Evolutionary conservation across 768 basidiomycete genomes (phyloP), one percentile per base, ranked within the genome.

Genomic region (Kondoa subrosea): DNA sequence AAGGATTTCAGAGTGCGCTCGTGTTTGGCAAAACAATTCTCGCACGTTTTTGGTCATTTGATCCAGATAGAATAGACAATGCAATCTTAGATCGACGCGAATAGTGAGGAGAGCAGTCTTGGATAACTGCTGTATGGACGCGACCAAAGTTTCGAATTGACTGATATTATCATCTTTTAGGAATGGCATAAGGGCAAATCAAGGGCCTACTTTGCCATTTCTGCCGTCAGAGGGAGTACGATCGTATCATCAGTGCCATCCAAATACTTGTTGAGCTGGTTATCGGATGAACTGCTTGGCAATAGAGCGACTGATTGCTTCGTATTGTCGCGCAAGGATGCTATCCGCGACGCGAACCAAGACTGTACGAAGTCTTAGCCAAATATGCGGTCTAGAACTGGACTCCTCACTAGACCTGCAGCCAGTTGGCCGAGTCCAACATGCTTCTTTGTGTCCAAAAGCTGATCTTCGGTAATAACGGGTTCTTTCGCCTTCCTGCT

Each of bases 121-220:
- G 8, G 88, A 86, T 4, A 97, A 81, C 72, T 93, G 91, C 50
- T 87, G 85, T 73, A 91, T 96, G 1, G 91, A 93, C 78, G 87
- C 85, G 56, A 92, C 80, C 58, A 97, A 80, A 0, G 91, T 88
- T 75, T 92, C 87, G 78, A 91, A 95, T 32, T 91, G 90, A 69
- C 93, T 93, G 71, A 1, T 25, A 2, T 70, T 57, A 64, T 32
- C 57, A 29, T 66, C 58, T 30, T 66, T 57, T 63, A 64, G 16
- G 17, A 14, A 21, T 21, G 30, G 4, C 4, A 33, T 32, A 29
- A 27, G 31, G 31, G 34, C n/a, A n/a, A 25, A 14, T 26, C 21
- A 29, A 2, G 15, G 8, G 78, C 89, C 72, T 72, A 92, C 92
- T 91, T 75, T 17, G 85, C 81, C 91, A 93, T 96, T 69, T 92